Percentiles rank a stretch among this genome's conserved stretches.
phyloP scores from a whole-genome alignment of 306 rosid species.

The Cicer cuneatum region DNA sequence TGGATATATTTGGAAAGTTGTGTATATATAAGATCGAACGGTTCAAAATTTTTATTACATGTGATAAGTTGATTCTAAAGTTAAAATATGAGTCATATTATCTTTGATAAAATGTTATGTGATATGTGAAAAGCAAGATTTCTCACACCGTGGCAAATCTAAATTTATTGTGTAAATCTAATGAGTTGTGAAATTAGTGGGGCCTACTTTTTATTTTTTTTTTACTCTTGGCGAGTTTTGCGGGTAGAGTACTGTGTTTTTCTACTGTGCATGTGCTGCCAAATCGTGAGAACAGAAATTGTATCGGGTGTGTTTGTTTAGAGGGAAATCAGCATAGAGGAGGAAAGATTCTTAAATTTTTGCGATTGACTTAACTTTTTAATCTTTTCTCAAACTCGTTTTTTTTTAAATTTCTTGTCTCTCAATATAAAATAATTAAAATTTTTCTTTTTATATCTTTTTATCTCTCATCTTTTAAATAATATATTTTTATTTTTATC shows the following conservation, averaged over 20 bases:
- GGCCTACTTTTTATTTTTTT: not conserved
- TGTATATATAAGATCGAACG: not conserved
- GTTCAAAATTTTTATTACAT: not conserved
- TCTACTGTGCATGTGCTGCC: slow-evolving; percentile 3
- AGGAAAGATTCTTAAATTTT: too few relatives aligned
- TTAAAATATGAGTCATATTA: not conserved
- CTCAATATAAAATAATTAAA: too few relatives aligned
- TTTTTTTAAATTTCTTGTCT: too few relatives aligned
- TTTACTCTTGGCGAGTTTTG: slow-evolving; percentile 5
- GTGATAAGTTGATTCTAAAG: not conserved
- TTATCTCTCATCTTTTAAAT: too few relatives aligned
- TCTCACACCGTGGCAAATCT: not conserved
- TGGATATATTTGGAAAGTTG: not conserved
- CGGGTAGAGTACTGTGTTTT: slow-evolving; percentile 29
- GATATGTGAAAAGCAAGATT: not conserved
- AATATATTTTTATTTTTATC: too few relatives aligned
- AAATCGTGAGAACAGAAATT: slow-evolving; percentile 4
- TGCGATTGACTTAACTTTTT: too few relatives aligned
- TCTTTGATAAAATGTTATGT: not conserved
- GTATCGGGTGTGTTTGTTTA: not conserved
- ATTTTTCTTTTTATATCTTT: too few relatives aligned
- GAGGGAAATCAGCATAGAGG: too few relatives aligned
- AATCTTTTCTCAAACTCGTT: too few relatives aligned
- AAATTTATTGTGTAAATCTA: not conserved
- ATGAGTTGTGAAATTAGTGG: slow-evolving; percentile 40